A percentile compares a stretch with the other conserved stretches of the same genome.
Evolutionary conservation across 2,329 filamentous ascomycete species (phyloP).

Genomic region (Alternaria hordeiaustralica): DNA sequence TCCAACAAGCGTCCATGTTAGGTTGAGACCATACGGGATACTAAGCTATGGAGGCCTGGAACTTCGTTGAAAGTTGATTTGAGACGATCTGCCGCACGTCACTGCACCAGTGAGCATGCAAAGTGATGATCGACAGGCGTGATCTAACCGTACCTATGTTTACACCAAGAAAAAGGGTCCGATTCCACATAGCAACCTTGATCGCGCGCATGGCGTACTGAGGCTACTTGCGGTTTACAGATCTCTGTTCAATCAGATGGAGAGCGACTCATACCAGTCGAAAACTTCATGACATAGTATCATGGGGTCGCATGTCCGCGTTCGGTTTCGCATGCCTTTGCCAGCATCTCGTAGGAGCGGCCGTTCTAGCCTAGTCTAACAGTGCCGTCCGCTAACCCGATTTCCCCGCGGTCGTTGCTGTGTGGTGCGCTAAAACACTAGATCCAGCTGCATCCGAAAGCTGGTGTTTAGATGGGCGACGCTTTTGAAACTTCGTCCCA

Average conservation of each 20-base stretch:
- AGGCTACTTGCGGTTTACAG: not conserved
- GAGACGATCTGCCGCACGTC: constrained; percentile 21
- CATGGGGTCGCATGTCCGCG: constrained; percentile 22
- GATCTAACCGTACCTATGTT: constrained; percentile 17
- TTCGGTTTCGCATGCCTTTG: constrained; percentile 25
- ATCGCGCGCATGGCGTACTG: constrained; percentile 13
- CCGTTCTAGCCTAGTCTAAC: constrained; percentile 38
- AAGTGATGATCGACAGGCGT: constrained; percentile 22
- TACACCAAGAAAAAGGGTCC: constrained; percentile 12
- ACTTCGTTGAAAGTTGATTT: constrained; percentile 22
- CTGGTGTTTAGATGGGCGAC: constrained; percentile 39
- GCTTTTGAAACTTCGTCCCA: constrained; percentile 43
- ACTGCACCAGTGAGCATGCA: constrained; percentile 18
- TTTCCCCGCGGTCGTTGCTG: constrained; percentile 43
- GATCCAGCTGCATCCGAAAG: constrained; percentile 39
- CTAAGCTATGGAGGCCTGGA: constrained; percentile 35
- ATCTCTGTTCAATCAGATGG: not conserved
- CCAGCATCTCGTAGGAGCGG: constrained; percentile 34
- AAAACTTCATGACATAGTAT: constrained; percentile 7
- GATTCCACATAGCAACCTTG: constrained; percentile 8
- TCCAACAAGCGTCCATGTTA: constrained; percentile 22
- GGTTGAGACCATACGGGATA: constrained; percentile 24
- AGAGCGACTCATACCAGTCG: constrained; percentile 6
- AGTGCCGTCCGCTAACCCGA: constrained; percentile 37
- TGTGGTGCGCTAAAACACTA: constrained; percentile 43